phyloP scores from a whole-genome alignment of 2,329 filamentous ascomycete species.

The Monosporascus cannonballus region DNA sequence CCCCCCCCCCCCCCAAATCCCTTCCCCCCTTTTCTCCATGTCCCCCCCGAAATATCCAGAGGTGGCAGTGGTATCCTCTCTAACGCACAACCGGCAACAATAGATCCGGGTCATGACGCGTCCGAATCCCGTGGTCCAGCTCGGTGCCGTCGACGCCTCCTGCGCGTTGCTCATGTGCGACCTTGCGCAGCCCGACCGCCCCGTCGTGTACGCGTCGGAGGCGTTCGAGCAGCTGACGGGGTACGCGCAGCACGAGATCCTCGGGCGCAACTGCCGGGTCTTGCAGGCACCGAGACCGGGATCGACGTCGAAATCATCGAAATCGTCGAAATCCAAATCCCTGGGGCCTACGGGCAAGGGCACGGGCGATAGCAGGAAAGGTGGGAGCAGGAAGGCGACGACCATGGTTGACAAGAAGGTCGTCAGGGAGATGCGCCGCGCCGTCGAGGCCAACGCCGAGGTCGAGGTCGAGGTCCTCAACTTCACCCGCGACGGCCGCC shows the following conservation, averaged over 20 bases:
- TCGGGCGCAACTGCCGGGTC: conserved; percentile 80
- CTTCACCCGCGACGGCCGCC: conserved; percentile 73
- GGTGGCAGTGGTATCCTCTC: not conserved
- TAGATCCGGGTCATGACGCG: conserved; percentile 60
- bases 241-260: conserved; percentile 66
- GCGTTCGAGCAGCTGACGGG: conserved; percentile 75
- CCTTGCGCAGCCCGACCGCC: conserved; percentile 63
- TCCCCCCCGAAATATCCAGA: too few species aligned
- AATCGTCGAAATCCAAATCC: too few species aligned
- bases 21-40: not conserved
- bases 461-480: conserved; percentile 59
- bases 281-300: conserved; percentile 57
- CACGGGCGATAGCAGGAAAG: not conserved
- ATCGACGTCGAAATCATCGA: too few species aligned
- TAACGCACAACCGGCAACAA: not conserved
- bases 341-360: not conserved
- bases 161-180: conserved; percentile 82
- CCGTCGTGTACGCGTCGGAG: conserved; percentile 80
- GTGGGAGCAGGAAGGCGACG: not conserved
- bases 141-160: conserved; percentile 77
- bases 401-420: conserved; percentile 56
- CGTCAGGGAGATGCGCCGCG: conserved; percentile 46
- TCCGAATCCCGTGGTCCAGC: conserved; percentile 67
- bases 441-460: conserved; percentile 39
- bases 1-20: too few species aligned